Evolutionary conservation across 176 grass and related monocot species (phyloP).

Genomic region (Cocos nucifera): DNA sequence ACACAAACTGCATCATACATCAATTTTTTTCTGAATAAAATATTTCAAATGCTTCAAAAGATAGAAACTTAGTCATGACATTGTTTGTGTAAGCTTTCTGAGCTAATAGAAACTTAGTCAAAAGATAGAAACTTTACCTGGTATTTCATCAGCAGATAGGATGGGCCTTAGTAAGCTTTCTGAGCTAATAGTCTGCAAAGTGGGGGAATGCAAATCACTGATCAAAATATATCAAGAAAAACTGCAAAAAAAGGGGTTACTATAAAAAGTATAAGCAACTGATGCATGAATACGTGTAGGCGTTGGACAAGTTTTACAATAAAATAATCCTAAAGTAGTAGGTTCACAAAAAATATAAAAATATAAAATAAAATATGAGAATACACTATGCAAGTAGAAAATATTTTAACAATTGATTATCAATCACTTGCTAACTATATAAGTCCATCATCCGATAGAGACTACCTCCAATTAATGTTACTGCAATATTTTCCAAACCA

Average conservation of each 20-base stretch:
- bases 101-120: not conserved
- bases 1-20: conserved; percentile 54
- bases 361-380: too few species aligned
- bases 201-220: too few species aligned
- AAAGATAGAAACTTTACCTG: conserved; percentile 40
- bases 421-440: too few species aligned
- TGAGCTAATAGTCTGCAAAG: conserved; percentile 52
- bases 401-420: too few species aligned
- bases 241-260: not conserved
- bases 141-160: conserved; percentile 63
- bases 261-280: not conserved
- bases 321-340: too few species aligned
- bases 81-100: not conserved
- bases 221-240: conserved; percentile 6
- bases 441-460: too few species aligned
- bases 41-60: not conserved
- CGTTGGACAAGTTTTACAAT: too few species aligned
- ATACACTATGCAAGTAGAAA: too few species aligned
- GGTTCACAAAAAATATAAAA: too few species aligned
- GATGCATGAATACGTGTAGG: too few species aligned
- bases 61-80: conserved; percentile 2
- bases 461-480: too few species aligned
- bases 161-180: conserved; percentile 87
- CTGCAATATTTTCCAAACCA: too few species aligned
- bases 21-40: conserved; percentile 20